These are phyloP conservation scores for Dothistroma pini DNA, from an alignment of 2,329 filamentous ascomycete species.

Conservation along the genomic window DNA sequence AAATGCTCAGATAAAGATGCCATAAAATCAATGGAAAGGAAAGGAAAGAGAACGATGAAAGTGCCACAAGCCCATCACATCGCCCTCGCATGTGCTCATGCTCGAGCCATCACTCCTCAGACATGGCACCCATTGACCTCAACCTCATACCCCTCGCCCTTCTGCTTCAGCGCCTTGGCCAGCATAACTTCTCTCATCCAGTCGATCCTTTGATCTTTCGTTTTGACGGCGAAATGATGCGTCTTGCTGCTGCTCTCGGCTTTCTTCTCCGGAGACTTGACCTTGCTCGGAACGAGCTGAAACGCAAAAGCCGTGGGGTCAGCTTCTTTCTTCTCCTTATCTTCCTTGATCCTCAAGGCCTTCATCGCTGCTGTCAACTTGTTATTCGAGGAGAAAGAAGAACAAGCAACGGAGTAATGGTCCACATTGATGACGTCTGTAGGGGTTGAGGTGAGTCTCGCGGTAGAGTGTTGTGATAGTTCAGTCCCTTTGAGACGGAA, in stretches of 20 bases:
- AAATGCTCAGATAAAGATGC: background rate
- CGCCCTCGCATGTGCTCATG: too few relatives aligned
- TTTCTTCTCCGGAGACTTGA: slow-evolving; percentile 34
- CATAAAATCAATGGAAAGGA: background rate
- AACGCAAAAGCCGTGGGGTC: slow-evolving; percentile 67
- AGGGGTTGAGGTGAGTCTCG: slow-evolving; percentile 56
- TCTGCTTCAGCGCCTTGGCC: slow-evolving; percentile 80
- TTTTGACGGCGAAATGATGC: slow-evolving; percentile 89
- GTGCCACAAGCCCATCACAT: background rate
- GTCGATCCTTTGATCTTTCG: slow-evolving; percentile 85
- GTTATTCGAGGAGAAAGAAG: slow-evolving; percentile 66
- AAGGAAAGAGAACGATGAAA: background rate
- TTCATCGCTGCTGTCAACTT: slow-evolving; percentile 89
- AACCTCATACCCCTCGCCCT: slow-evolving; percentile 77
- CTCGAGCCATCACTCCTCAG: background rate
- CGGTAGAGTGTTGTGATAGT: slow-evolving; percentile 63
- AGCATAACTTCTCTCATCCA: slow-evolving; percentile 97
- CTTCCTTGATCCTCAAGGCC: slow-evolving; percentile 59
- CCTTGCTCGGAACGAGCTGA: slow-evolving; percentile 66
- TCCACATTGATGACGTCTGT: slow-evolving; percentile 82
- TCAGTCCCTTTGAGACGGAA: slow-evolving; percentile 68
- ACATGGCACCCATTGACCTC: slow-evolving; percentile 62
- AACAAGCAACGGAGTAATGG: slow-evolving; percentile 84
- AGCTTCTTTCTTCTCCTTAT: slow-evolving; percentile 44
- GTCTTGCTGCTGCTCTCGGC: slow-evolving; percentile 54